Evolutionary conservation across 768 basidiomycete species (phyloP), one percentile per base, ranked within the genome.

Genomic region (Tulasnella calospora): DNA sequence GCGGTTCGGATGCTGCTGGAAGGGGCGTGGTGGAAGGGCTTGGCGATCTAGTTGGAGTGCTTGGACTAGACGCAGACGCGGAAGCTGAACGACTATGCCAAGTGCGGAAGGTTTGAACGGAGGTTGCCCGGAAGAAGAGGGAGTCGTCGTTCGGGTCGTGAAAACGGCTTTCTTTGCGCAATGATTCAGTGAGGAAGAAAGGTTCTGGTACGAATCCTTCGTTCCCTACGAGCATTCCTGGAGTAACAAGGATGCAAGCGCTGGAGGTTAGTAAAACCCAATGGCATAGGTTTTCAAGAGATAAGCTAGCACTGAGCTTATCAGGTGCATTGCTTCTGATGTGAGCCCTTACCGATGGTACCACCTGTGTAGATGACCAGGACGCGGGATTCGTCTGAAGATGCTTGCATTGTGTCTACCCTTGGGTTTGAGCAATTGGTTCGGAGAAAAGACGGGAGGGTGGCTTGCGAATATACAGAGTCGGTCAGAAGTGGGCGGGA

Each of bases 131-230:
- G 0, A 94, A 94, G 82, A 94, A 95, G 33, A 97, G 85, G 0
- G 95, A 96, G 79, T 94, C 91, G 83, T 93, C 92, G 33, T 91
- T 85, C 4, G 96, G 96, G 81, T 98, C 96, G 84, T 98, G 94
- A 82, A 98, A 98, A 17, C 96, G 90, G 51, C 89, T 89, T 84
- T 96, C 94, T 81, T 91, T 91, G 81, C 89, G 86, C 38, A 97
- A 88, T 0, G 92, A 94, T 84, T 94, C 92, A 7, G 94, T 94
- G 80, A 96, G 86, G 83, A 95, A 96, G 81, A 91, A 92, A 0
- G 94, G 94, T 82, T 96, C 95, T 17, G 94, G 93, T 30, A 92
- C 91, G 82, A 93, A 94, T 80, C 92, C 92, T 44, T 90, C 86
- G 44, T 91, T 90, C 30, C 78, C 77, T 46, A 92, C 88, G 69